These are phyloP conservation scores for Phytophthora palmivora DNA, from an alignment of 352 stramenopile species.

Conservation along the genomic window DNA sequence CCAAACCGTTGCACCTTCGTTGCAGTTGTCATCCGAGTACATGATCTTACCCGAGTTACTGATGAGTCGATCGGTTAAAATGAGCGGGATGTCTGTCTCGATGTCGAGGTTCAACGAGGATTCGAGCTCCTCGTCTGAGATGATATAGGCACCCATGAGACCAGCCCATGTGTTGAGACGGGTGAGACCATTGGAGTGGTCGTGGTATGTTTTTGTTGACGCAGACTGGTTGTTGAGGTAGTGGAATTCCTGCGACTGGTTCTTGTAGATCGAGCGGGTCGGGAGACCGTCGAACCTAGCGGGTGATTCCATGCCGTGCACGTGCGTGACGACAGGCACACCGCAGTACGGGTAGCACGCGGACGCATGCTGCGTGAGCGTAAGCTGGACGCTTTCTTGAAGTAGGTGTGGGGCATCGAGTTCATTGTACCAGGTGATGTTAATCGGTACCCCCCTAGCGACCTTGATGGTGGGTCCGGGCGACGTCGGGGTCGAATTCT, in stretches of 20 bases:
- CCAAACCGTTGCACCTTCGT: conserved; percentile 44
- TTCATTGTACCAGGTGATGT: conserved; percentile 54
- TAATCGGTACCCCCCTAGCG: conserved; percentile 39
- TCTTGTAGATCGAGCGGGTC: conserved; percentile 58
- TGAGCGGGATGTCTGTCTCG: conserved; percentile 59
- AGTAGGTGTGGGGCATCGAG: conserved; percentile 49
- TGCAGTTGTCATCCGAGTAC: conserved; percentile 64
- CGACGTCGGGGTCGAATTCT: conserved; percentile 38
- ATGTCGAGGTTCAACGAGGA: conserved; percentile 55
- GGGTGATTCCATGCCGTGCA: conserved; percentile 61
- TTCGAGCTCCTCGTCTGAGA: conserved; percentile 50
- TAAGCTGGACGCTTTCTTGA: conserved; percentile 41
- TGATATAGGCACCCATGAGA: conserved; percentile 62
- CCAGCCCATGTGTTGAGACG: conserved; percentile 71
- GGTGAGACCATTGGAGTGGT: conserved; percentile 61
- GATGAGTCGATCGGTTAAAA: conserved; percentile 56
- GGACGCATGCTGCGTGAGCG: conserved; percentile 44
- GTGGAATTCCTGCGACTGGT: conserved; percentile 54
- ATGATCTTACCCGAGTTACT: conserved; percentile 47
- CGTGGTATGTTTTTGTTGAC: conserved; percentile 66
- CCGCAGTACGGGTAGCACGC: conserved; percentile 65
- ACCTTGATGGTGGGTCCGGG: conserved; percentile 52
- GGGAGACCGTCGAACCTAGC: conserved; percentile 56
- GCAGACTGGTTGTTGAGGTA: conserved; percentile 71
- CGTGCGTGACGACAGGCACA: conserved; percentile 56